phyloP scores from a whole-genome alignment of 345 rosid species.

The Pistacia atlantica region DNA sequence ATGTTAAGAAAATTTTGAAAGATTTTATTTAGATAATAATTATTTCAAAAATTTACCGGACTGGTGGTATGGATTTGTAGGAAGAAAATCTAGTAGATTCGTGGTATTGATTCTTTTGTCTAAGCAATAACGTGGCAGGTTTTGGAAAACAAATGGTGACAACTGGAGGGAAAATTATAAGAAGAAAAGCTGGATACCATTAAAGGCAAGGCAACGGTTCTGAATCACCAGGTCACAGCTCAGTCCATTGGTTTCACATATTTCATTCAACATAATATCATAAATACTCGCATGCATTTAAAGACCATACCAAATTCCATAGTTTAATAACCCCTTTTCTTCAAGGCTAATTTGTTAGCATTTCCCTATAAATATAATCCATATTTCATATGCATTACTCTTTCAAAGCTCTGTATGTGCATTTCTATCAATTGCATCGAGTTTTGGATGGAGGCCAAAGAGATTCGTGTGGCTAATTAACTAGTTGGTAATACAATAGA shows the following conservation, averaged over 20 bases:
- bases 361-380: too few relatives aligned
- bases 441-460: too few relatives aligned
- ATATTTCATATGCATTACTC: too few relatives aligned
- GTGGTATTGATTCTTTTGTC: constrained; percentile 38
- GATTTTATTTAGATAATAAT: too few relatives aligned
- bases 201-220: constrained; percentile 18
- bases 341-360: too few relatives aligned
- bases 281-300: not conserved
- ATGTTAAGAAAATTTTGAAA: too few relatives aligned
- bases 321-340: too few relatives aligned
- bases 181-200: constrained; percentile 53
- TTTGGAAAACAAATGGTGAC: constrained; percentile 48
- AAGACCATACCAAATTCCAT: not conserved
- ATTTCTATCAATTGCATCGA: too few relatives aligned
- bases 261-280: not conserved
- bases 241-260: not conserved
- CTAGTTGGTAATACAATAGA: too few relatives aligned
- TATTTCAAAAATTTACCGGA: too few relatives aligned
- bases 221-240: not conserved
- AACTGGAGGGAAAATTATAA: constrained; percentile 37
- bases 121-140: constrained; percentile 45
- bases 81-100: not conserved
- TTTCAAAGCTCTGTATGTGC: too few relatives aligned
- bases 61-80: not conserved
- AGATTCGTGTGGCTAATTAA: too few relatives aligned